These are phyloP conservation scores for Agroathelia rolfsii DNA, from an alignment of 1,284 basidiomycete species.

Conservation along the genomic window DNA sequence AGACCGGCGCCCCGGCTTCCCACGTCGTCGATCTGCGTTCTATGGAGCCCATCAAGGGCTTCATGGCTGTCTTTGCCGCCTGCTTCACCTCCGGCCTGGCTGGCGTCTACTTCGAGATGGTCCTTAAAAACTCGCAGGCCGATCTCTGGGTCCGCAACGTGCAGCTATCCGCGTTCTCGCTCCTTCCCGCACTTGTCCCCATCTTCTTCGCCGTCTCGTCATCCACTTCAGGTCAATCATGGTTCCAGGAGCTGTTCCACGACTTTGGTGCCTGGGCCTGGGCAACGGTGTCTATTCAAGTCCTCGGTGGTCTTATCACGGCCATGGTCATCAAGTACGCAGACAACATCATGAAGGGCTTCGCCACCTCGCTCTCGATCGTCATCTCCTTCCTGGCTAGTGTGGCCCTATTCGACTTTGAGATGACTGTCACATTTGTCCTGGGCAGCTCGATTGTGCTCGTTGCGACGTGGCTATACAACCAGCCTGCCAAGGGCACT, in stretches of 20 bases:
- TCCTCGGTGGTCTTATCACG: slow-evolving; percentile 84
- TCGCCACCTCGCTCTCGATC: slow-evolving; percentile 89
- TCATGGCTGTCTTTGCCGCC: slow-evolving; percentile 78
- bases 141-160: slow-evolving; percentile 97
- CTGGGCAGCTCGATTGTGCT: slow-evolving; percentile 78
- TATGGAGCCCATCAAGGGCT: slow-evolving; percentile 83
- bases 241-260: slow-evolving; percentile 43
- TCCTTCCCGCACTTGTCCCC: slow-evolving; percentile 83
- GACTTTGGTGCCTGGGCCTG: slow-evolving; percentile 88
- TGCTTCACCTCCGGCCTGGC: slow-evolving; percentile 97
- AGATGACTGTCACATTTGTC: slow-evolving; percentile 77
- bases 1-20: slow-evolving; percentile 36
- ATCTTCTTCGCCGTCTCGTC: slow-evolving; percentile 53
- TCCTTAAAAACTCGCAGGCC: slow-evolving; percentile 81
- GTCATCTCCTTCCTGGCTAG: slow-evolving; percentile 89
- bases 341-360: slow-evolving; percentile 88
- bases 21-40: slow-evolving; percentile 26
- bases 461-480: slow-evolving; percentile 85
- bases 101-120: slow-evolving; percentile 98
- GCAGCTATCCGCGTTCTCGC: slow-evolving; percentile 89
- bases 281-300: slow-evolving; percentile 84
- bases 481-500: slow-evolving; percentile 53
- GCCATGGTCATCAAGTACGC: slow-evolving; percentile 83
- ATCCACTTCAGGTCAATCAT: slow-evolving; percentile 18
- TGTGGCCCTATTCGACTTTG: slow-evolving; percentile 81